Evolutionary conservation across 2,329 filamentous ascomycete species (phyloP), one percentile per base, ranked within the genome.

Genomic region (Neoascochyta sp.): DNA sequence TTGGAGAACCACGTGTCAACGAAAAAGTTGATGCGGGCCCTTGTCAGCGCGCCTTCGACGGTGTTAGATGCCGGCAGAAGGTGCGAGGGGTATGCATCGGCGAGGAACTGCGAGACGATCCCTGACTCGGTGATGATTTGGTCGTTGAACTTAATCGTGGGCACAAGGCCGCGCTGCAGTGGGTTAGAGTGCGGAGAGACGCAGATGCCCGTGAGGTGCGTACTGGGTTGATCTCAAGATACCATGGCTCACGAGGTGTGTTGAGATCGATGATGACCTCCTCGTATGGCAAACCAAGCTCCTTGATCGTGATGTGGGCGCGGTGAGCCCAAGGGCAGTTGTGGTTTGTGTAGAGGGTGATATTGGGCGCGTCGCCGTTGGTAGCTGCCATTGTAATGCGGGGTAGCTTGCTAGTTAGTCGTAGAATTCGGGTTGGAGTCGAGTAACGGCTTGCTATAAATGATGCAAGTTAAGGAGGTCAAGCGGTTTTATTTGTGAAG

Each of bases 301-400:
- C 83, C 16, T 74, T 70, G 15, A 88, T 71, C 5, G 74, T 74
- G 36, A 87, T 86, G 48, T 88, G 81, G 1, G 78, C 83, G 19
- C 86, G 81, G 54, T 90, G 85, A 10, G 83, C 84, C 60, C 75
- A 87, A 13, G 83, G 83, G 57, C 83, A 88, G 27, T 45, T 29
- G 46, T 78, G 79, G 66, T 80, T 82, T 27, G 82, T 86, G 65
- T 87, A 87, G 22, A 86, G 67, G 17, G 67, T 80, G 57, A 85
- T 78, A 45, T 76, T 75, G 16, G 63, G 63, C 5, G 50, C 33
- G 19, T 50, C 39, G 22, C 47, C 53, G 27, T 52, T 51, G 21
- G 43, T 21, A 23, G 43, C 39, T 23, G 47, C 50, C 48, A 54
- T 55, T 22, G 31, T 47, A 37, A 18, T n/a, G n/a, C n/a, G n/a